Conservation (phyloP, 2,329 filamentous ascomycete genomes). For the Talaromyces sp. region DNA sequence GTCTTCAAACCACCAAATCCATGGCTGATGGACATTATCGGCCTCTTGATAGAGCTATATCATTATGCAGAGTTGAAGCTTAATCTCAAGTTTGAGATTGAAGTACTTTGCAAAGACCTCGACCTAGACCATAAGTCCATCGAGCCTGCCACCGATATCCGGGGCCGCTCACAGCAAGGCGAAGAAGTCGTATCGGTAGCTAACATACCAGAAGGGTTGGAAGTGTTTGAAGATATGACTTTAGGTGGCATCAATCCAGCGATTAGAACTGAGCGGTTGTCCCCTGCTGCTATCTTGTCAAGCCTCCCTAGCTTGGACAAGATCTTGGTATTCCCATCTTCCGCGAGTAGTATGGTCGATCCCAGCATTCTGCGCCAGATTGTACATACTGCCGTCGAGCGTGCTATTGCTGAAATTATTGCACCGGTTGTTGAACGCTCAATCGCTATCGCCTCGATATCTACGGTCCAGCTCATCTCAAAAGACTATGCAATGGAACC, state of each 20-base stretch:
- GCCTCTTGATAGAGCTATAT: constrained; percentile 87
- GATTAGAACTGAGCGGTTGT: constrained; percentile 68
- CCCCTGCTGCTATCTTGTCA: constrained; percentile 71
- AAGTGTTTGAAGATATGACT: constrained; percentile 78
- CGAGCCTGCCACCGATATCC: constrained; percentile 79
- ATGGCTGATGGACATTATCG: constrained; percentile 95
- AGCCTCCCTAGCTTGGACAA: constrained; percentile 80
- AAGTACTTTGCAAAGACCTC: constrained; percentile 90
- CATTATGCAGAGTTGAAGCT: constrained; percentile 89
- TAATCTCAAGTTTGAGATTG: constrained; percentile 97
- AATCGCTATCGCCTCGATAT: constrained; percentile 95
- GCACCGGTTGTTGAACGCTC: constrained; percentile 95
- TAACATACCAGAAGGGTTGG: constrained; percentile 65
- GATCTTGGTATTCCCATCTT: constrained; percentile 72
- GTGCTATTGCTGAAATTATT: constrained; percentile 93
- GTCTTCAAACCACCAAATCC: constrained; percentile 94
- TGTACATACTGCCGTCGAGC: constrained; percentile 78
- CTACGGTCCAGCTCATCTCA: constrained; percentile 88
- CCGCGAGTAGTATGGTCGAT: constrained; percentile 73
- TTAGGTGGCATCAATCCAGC: constrained; percentile 69
- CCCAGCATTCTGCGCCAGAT: constrained; percentile 66
- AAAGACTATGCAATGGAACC: constrained; percentile 95
- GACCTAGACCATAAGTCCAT: constrained; percentile 90
- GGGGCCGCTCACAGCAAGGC: constrained; percentile 64
- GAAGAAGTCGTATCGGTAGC: constrained; percentile 55